Base-by-base conservation (phyloP, 2,329 filamentous ascomycete genomes). In the Sporothrix pseudoabietina region DNA sequence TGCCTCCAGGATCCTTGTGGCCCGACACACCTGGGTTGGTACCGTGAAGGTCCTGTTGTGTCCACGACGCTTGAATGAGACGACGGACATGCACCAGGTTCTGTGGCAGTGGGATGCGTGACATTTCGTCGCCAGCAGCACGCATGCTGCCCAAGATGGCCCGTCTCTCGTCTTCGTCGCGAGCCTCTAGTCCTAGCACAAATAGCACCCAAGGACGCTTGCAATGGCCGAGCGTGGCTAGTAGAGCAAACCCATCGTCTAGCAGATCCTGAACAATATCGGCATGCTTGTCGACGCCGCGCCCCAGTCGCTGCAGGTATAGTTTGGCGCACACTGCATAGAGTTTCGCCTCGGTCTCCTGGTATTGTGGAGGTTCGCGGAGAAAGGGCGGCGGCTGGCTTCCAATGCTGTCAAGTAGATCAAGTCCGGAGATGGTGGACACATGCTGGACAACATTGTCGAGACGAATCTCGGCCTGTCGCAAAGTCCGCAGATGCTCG, bases 191-290 rank as follows among this genome's bases (percentile, higher is more conserved):
- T 0, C 73, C 75, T 3, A 76, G 52, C 47, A 76, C 66, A 49
- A 76, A 76, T 2, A 76, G n/a, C 2, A 73, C 57, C 73, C 73
- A 76, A 0, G 75, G 74, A 2, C 75, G 72, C 39, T 69, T 57
- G 63, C 75, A 75, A 41, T n/a, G 19, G 5, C 32, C 44, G 7
- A 75, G 55, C 2, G 2, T 2, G 0, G 2, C 5, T 14, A 65
- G 41, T 0, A 71, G 9, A 4, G 35, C 35, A 32, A 49, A 71
- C 4, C 49, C 69, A 0, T 61, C 41, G 10, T 74, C 35, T 1
- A 75, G 14, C 7, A 74, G 61, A 5, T 59, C 52, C 19, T 61
- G 54, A 1, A 74, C 65, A 0, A 30, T 22, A 9, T 54, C 30
- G 14, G 30, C 32, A 1, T 59, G 26, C 22, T 22, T 70, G 10